Evolutionary conservation across 331 rosid species (phyloP).

Genomic region (Malus hybrid): DNA sequence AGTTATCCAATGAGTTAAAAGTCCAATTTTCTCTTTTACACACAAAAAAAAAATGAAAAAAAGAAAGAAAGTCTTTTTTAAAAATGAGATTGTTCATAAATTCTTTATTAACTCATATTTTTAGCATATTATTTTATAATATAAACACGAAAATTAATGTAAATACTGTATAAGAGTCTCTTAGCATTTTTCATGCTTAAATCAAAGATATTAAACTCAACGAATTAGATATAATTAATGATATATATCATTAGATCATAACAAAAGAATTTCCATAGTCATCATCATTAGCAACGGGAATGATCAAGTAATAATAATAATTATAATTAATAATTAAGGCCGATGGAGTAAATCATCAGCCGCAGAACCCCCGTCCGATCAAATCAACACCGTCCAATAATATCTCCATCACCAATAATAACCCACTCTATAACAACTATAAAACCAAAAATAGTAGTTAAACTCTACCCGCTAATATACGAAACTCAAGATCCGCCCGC

Average conservation of each 20-base stretch:
- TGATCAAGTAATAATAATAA: neutral
- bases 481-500: neutral
- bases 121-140: no score
- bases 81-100: no score
- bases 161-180: no score
- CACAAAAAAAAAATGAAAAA: no score
- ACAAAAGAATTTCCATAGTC: neutral
- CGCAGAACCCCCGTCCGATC: neutral
- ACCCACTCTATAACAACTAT: neutral
- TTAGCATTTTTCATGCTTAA: neutral
- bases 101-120: fast-evolving
- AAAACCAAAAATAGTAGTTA: neutral
- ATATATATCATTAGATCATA: neutral
- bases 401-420: neutral
- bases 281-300: neutral
- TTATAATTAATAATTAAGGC: neutral
- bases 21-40: no score
- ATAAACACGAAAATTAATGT: no score
- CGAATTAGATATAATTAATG: neutral
- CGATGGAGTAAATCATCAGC: neutral
- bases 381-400: neutral
- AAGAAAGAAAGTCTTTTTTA: fast-evolving
- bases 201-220: neutral
- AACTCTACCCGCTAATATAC: neutral
- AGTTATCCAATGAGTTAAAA: no score